A percentile compares a stretch with the other conserved stretches of the same genome.
These are phyloP conservation scores for Mycena indigotica DNA, from an alignment of 768 basidiomycete species.

Conservation along the genomic window DNA sequence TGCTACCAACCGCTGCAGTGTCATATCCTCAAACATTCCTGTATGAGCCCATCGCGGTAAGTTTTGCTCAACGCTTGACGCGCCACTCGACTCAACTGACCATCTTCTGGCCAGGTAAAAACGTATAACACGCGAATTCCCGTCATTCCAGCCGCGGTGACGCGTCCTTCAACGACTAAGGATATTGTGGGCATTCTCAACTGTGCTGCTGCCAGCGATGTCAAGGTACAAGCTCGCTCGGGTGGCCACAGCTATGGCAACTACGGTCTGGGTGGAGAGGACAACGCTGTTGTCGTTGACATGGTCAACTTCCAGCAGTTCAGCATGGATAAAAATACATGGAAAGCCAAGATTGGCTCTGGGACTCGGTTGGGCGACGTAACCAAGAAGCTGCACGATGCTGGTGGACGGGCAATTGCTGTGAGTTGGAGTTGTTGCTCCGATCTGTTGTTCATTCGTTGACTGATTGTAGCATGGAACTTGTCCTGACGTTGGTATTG, in stretches of 20 bases:
- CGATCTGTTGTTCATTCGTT: constrained; percentile 12
- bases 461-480: constrained; percentile 26
- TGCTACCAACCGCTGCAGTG: background rate
- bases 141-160: constrained; percentile 27
- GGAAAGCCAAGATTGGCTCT: constrained; percentile 27
- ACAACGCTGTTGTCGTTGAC: constrained; percentile 35
- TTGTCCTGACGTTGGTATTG: constrained; percentile 33
- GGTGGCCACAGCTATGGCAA: constrained; percentile 22
- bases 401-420: constrained; percentile 27
- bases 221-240: constrained; percentile 24
- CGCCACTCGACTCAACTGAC: no score
- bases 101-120: no score
- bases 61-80: no score
- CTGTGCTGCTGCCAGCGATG: constrained; percentile 21
- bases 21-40: constrained; percentile 1
- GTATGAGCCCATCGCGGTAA: constrained; percentile 1
- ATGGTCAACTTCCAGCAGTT: constrained; percentile 28
- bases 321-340: constrained; percentile 27
- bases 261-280: constrained; percentile 24
- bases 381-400: constrained; percentile 20
- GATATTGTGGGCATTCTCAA: constrained; percentile 23
- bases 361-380: constrained; percentile 29
- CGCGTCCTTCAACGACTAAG: constrained; percentile 18
- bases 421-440: background rate
- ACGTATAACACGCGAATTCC: constrained; percentile 19